phyloP scores from a whole-genome alignment of 768 basidiomycete genomes.

The Tylopilus sp. region DNA sequence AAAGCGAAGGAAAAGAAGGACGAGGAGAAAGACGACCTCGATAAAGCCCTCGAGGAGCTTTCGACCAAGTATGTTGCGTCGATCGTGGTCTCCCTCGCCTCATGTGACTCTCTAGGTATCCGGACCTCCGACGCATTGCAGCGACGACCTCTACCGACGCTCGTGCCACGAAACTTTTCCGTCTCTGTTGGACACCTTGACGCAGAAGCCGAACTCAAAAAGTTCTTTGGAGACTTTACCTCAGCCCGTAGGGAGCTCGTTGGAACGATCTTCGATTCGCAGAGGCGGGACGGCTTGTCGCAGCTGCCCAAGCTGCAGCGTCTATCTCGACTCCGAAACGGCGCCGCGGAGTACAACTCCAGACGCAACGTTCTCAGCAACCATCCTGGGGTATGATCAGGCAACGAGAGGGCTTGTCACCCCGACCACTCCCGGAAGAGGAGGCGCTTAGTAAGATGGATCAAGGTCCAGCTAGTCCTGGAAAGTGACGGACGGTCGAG shows the following conservation, averaged over 20 bases:
- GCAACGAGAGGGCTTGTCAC: conserved; percentile 68
- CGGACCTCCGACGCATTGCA: conserved; percentile 43
- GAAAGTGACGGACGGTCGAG: conserved; percentile 88
- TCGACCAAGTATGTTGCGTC: conserved; percentile 56
- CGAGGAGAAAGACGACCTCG: conserved; percentile 62
- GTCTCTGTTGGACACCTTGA: conserved; percentile 84
- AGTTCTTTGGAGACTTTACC: conserved; percentile 98
- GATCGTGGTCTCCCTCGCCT: not conserved
- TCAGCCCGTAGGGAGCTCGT: no score
- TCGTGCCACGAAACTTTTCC: conserved; percentile 40
- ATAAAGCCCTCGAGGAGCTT: conserved; percentile 80
- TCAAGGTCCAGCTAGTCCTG: conserved; percentile 45
- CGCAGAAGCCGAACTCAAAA: conserved; percentile 84
- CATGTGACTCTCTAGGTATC: conserved; percentile 39
- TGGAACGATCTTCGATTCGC: no score
- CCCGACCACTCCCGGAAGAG: conserved; percentile 52
- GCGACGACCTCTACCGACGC: conserved; percentile 23
- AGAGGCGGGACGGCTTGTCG: no score
- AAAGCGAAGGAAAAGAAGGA: conserved; percentile 58
- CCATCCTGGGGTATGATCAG: conserved; percentile 71
- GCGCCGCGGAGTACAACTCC: conserved; percentile 35
- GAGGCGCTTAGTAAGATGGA: conserved; percentile 48
- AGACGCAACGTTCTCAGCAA: conserved; percentile 58
- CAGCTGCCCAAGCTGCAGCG: conserved; percentile 47
- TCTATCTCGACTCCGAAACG: conserved; percentile 35